Conservation (phyloP, 164 flowering plant species). For the Magnolia kwangsiensis region DNA sequence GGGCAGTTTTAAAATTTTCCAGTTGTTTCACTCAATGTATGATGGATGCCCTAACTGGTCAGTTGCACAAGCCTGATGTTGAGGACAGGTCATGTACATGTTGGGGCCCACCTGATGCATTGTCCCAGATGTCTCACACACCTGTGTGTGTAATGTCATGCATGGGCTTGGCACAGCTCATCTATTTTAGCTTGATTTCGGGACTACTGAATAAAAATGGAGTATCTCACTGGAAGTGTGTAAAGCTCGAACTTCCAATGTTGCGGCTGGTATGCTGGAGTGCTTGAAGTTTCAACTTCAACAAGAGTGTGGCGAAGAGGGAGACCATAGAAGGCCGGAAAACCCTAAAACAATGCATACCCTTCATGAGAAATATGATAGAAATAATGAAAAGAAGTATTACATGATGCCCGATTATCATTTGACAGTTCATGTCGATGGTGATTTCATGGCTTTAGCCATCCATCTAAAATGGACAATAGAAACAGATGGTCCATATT, state of each 20-base stretch:
- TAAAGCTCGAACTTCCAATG: slow-evolving; percentile 64
- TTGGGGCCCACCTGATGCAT: neutral
- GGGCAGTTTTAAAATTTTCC: neutral
- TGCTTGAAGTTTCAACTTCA: slow-evolving; percentile 27
- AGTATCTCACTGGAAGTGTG: slow-evolving; percentile 57
- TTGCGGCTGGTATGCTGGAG: slow-evolving; percentile 35
- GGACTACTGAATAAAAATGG: neutral
- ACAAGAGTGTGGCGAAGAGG: slow-evolving; percentile 50
- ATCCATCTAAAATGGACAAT: neutral
- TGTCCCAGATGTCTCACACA: neutral
- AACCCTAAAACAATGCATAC: slow-evolving; percentile 42
- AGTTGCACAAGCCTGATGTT: neutral
- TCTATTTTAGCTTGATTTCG: neutral
- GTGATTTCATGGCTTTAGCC: neutral
- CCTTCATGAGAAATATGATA: neutral
- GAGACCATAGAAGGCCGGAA: slow-evolving; percentile 70
- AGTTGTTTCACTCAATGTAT: neutral
- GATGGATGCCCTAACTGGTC: neutral
- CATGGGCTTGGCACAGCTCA: neutral
- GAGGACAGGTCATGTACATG: neutral
- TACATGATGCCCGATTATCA: neutral
- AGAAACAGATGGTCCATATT: neutral
- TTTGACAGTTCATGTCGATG: neutral
- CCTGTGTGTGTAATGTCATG: neutral
- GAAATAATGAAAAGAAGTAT: neutral